phyloP scores from a whole-genome alignment of 208 protist species.

The Herpetomonas samuelpessoai region DNA sequence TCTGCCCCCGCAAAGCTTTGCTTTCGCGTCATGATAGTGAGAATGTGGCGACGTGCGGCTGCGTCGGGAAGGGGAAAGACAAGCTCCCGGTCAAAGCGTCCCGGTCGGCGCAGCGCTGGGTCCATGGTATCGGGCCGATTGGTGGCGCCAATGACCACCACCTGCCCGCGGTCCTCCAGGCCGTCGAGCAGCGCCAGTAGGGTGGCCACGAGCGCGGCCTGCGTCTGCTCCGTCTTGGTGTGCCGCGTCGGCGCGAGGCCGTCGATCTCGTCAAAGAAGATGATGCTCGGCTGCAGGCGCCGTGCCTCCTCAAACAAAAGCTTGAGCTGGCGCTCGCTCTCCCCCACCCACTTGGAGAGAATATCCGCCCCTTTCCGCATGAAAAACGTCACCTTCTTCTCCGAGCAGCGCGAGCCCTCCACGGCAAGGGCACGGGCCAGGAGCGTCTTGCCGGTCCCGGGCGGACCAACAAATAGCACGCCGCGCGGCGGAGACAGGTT shows the following conservation, averaged over 20 bases:
- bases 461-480: slow-evolving; percentile 98
- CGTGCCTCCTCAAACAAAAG: slow-evolving; percentile 97
- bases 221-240: slow-evolving; percentile 76
- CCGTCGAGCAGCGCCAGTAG: slow-evolving; percentile 96
- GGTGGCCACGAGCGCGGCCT: slow-evolving; percentile 83
- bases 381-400: slow-evolving; percentile 94
- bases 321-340: slow-evolving; percentile 97
- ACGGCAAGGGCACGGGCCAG: slow-evolving; percentile 99
- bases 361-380: slow-evolving; percentile 96
- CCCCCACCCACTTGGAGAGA: slow-evolving; percentile 98
- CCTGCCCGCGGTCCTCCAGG: slow-evolving; percentile 87
- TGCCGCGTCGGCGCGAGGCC: slow-evolving; percentile 89
- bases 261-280: slow-evolving; percentile 99
- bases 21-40: slow-evolving; percentile 97
- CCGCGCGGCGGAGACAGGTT: slow-evolving; percentile 91
- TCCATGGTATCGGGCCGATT: slow-evolving; percentile 96
- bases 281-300: slow-evolving; percentile 94
- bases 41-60: slow-evolving; percentile 78
- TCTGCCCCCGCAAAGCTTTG: slow-evolving; percentile 95
- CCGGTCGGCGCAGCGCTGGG: slow-evolving; percentile 93
- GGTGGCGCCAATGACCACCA: slow-evolving; percentile 95
- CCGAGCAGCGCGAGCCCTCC: slow-evolving; percentile 93
- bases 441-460: slow-evolving; percentile 99
- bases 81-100: slow-evolving; percentile 97
- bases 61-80: slow-evolving; percentile 76